Conservation (phyloP, 345 rosid species). For the Citrus maxima region DNA sequence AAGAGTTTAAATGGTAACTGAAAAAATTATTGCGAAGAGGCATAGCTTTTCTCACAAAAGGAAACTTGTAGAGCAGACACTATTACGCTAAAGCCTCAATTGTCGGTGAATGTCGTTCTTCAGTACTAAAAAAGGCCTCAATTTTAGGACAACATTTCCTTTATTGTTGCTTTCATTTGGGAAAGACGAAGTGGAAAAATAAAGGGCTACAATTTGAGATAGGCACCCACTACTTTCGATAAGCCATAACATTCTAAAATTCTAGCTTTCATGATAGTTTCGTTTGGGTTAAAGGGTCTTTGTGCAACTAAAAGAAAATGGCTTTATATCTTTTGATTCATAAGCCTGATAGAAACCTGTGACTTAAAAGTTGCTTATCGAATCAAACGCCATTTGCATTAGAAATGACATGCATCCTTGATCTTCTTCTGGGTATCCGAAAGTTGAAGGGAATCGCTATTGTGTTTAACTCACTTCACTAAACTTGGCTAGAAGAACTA, state of each 20-base stretch:
- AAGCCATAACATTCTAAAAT: background rate
- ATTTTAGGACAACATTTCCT: background rate
- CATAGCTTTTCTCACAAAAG: background rate
- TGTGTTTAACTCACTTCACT: no score
- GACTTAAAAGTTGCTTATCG: background rate
- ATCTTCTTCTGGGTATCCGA: background rate
- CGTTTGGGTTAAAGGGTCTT: background rate
- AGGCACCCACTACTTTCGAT: background rate
- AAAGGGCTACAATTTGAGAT: slow-evolving; percentile 1
- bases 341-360: background rate
- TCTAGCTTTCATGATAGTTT: background rate
- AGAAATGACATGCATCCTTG: background rate
- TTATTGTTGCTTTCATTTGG: background rate
- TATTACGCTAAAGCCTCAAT: background rate
- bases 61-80: background rate
- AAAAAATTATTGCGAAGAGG: background rate
- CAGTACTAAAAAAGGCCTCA: background rate
- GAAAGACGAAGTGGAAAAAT: background rate
- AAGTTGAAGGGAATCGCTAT: background rate
- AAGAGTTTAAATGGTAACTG: no score
- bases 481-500: background rate
- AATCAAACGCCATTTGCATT: background rate
- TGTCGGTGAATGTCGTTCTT: background rate
- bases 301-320: slow-evolving; percentile 2
- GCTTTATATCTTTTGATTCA: slow-evolving; percentile 4